Conservation (phyloP, 352 stramenopile species). For the Phytopythium vexans region DNA sequence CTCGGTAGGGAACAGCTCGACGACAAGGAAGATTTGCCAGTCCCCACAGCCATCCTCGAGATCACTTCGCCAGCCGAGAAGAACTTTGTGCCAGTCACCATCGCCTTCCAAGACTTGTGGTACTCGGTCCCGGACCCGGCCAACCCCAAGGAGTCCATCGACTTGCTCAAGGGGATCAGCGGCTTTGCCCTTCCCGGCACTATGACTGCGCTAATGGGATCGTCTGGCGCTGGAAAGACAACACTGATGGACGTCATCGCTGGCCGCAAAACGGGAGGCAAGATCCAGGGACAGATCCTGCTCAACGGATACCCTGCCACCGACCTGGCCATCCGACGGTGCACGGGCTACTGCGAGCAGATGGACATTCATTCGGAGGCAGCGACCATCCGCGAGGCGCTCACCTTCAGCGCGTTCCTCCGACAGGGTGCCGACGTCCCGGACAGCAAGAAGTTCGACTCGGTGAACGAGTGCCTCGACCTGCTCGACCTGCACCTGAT, state of each 20-base stretch:
- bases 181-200: conserved; percentile 46
- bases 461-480: conserved; percentile 33
- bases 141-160: conserved; percentile 24
- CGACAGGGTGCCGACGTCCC: conserved; percentile 4
- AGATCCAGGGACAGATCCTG: conserved; percentile 80
- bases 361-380: conserved; percentile 91
- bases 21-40: no score
- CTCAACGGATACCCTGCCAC: conserved; percentile 84
- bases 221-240: conserved; percentile 88
- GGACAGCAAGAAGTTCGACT: conserved; percentile 18
- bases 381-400: conserved; percentile 74
- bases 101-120: conserved; percentile 42
- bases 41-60: conserved; percentile 74
- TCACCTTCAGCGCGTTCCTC: conserved; percentile 26
- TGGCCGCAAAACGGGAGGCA: conserved; percentile 88
- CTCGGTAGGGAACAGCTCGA: no score
- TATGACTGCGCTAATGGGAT: conserved; percentile 76
- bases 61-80: conserved; percentile 51
- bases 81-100: conserved; percentile 29
- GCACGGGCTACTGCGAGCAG: conserved; percentile 76
- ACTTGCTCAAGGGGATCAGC: conserved; percentile 59
- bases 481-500: conserved; percentile 20
- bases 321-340: conserved; percentile 40
- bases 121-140: conserved; percentile 35
- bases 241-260: conserved; percentile 96